Percentiles rank a stretch among this genome's conserved stretches.
These are phyloP conservation scores for Tuctoria greenei DNA, from an alignment of 176 grass and related monocot species.

Conservation along the genomic window DNA sequence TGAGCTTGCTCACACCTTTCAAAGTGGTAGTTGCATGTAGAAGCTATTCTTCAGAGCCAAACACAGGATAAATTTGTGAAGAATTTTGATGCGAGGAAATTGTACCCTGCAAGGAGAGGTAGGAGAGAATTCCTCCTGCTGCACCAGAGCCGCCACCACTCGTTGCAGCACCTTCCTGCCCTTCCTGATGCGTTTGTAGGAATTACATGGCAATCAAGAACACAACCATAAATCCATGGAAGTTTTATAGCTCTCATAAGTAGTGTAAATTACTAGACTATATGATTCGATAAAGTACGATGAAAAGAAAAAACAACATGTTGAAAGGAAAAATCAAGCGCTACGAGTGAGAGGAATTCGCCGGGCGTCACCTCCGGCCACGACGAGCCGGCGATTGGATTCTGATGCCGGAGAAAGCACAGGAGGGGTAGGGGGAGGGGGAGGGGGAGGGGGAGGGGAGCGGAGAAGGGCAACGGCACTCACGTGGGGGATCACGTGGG, in stretches of 20 bases:
- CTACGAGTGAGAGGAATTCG: no score
- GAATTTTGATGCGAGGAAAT: background rate
- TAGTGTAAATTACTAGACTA: background rate
- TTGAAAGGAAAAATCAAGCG: background rate
- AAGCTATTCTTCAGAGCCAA: conserved; percentile 15
- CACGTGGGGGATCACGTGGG: conserved; percentile 36
- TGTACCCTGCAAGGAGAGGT: conserved; percentile 72
- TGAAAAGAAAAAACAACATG: background rate
- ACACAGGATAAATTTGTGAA: background rate
- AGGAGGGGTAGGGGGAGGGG: background rate
- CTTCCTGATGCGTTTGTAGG: conserved; percentile 31
- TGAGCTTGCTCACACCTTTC: conserved; percentile 70
- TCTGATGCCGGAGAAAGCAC: background rate
- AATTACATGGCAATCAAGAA: background rate
- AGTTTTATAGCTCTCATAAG: background rate
- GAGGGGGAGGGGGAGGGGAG: background rate
- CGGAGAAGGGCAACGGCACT: background rate
- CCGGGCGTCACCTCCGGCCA: background rate
- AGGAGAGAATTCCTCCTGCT: conserved; percentile 55
- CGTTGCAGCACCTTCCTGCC: conserved; percentile 7
- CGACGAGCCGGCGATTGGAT: background rate
- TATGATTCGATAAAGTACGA: background rate
- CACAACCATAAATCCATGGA: background rate
- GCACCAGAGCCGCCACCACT: conserved; percentile 25
- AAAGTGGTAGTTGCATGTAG: background rate